Conservation (phyloP, 169 alveolate genomes). For the Sarcocystis neurona region DNA sequence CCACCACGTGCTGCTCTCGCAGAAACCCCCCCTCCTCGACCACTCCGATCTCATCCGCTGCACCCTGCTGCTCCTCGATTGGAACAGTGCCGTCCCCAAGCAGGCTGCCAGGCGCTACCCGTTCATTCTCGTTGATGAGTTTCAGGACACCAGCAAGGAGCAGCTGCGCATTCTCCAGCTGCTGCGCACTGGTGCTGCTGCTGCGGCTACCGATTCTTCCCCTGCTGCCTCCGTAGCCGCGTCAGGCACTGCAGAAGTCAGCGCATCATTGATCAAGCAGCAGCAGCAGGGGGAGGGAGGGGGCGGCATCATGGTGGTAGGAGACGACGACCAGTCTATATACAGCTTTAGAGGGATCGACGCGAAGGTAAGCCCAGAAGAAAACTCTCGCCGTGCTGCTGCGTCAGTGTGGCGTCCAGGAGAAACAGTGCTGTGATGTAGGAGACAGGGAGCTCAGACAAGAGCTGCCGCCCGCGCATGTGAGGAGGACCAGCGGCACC, state of each 20-base stretch:
- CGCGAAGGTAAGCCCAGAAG: conserved; percentile 64
- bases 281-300: not conserved
- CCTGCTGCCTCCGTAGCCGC: not conserved
- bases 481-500: too few species aligned
- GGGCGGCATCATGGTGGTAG: conserved; percentile 76
- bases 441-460: too few species aligned
- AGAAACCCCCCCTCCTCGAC: conserved; percentile 73
- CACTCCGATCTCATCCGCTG: conserved; percentile 67
- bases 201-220: not conserved
- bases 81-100: conserved; percentile 45
- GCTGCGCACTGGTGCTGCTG: not conserved
- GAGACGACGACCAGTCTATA: conserved; percentile 84
- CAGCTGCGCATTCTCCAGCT: conserved; percentile 72
- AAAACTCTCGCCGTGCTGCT: not conserved
- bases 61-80: conserved; percentile 65
- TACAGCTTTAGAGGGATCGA: conserved; percentile 81
- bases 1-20: conserved; percentile 51
- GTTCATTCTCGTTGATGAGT: conserved; percentile 79
- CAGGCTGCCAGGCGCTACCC: conserved; percentile 67
- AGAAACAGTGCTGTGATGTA: too few species aligned
- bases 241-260: not conserved
- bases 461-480: too few species aligned
- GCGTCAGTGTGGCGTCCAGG: too few species aligned
- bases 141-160: conserved; percentile 77
- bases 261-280: not conserved